Conservation (phyloP, 352 stramenopile genomes). For the Plasmopara viticola region DNA sequence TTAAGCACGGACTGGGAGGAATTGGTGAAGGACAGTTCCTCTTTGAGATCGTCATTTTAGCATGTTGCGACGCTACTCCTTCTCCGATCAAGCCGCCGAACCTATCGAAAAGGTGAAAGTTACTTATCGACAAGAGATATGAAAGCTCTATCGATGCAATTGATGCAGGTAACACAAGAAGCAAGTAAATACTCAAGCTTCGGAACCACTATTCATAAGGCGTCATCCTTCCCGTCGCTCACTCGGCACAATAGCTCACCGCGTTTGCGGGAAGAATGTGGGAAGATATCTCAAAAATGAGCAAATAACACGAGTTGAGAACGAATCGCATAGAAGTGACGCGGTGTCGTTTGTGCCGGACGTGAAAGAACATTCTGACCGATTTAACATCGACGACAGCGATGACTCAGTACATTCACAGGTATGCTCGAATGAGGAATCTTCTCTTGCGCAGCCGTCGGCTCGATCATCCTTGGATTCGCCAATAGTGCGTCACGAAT, state of each 20-base stretch:
- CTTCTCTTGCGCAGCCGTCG: slow-evolving; percentile 13
- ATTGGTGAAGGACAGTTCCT: slow-evolving; percentile 8
- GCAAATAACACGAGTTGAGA: background rate
- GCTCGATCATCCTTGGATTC: slow-evolving; percentile 15
- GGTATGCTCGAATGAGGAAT: slow-evolving; percentile 14
- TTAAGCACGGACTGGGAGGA: slow-evolving; percentile 5
- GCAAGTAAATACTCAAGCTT: background rate
- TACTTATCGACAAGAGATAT: background rate
- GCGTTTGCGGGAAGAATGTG: background rate
- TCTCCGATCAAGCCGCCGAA: slow-evolving; percentile 16
- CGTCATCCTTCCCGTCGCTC: background rate
- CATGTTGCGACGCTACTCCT: slow-evolving; percentile 28
- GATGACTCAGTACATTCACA: slow-evolving; percentile 20
- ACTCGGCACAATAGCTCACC: background rate
- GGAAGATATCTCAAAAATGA: background rate
- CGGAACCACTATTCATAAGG: background rate
- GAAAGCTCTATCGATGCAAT: slow-evolving; percentile 3
- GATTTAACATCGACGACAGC: slow-evolving; percentile 16
- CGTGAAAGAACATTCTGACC: slow-evolving; percentile 3
- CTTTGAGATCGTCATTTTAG: slow-evolving; percentile 7
- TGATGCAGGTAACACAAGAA: background rate
- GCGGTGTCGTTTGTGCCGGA: slow-evolving; percentile 16
- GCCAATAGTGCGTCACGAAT: slow-evolving; percentile 13
- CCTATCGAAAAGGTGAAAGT: slow-evolving; percentile 24
- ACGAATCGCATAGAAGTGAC: background rate